Evolutionary conservation across 805 yeast genomes (phyloP), one percentile per base, ranked within the genome.

Genomic region (Pichia nanzhaoensis): DNA sequence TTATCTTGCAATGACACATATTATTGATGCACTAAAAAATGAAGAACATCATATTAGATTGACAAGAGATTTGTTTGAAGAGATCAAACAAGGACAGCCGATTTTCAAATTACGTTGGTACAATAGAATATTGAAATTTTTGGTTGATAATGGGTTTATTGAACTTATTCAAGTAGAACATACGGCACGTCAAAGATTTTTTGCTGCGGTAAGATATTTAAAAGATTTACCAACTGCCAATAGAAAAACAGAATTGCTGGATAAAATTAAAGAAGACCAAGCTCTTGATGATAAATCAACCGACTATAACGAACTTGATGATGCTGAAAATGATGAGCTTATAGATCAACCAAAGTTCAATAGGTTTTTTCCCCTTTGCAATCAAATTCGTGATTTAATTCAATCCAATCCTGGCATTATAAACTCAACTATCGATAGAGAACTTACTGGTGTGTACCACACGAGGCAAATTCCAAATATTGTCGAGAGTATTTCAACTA

Each of bases 31-130:
- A 2, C 65, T 80, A 9, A 77, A 78, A 51, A 63, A 64, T 4
- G 84, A 85, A 0, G 83, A 83, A 34, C 73, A 75, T 53, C 73
- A 75, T 4, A 68, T 82, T 10, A 69, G 90, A 42, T 77, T 81
- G 27, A 72, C 78, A 16, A 60, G 69, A 27, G 90, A 83, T 60
- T 65, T 84, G 51, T 77, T 77, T 52, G 65, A 74, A 30, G 87
- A 82, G 55, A 55, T 82, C 36, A 71, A 72, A 36, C 67, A 78
- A 52, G 77, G 70, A 45, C 43, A 39, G 17, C 65, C 67, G 24
- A 67, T 64, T 7, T 51, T 53, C 35, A 64, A 67, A 5, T 53
- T 63, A 3, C 60, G 66, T 17, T 60, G 63, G 39, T 55, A 66
- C 21, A 61, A 74, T 13, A 73, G 72, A 45, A 69, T 77, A 2